These are phyloP conservation scores for Hanseniaspora vineae DNA, from an alignment of 805 yeast genomes.

Conservation along the genomic window DNA sequence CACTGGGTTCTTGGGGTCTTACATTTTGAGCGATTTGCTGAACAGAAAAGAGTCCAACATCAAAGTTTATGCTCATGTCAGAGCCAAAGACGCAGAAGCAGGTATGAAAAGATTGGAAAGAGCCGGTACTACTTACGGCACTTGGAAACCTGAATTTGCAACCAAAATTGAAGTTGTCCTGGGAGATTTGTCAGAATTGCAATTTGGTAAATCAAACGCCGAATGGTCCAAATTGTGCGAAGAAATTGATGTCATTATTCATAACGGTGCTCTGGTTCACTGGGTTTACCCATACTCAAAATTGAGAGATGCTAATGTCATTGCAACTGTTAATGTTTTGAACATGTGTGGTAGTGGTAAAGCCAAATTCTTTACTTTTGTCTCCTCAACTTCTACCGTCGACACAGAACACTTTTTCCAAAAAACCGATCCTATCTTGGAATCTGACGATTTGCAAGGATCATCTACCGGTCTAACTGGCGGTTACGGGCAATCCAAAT, in stretches of 20 bases:
- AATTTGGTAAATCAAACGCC: slow-evolving; percentile 51
- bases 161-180: slow-evolving; percentile 54
- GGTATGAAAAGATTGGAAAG: slow-evolving; percentile 68
- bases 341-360: slow-evolving; percentile 55
- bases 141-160: slow-evolving; percentile 41
- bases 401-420: slow-evolving; percentile 74
- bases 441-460: slow-evolving; percentile 72
- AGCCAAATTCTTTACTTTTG: slow-evolving; percentile 78
- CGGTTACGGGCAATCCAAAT: slow-evolving; percentile 96
- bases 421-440: slow-evolving; percentile 67
- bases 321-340: slow-evolving; percentile 76
- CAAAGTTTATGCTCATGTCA: slow-evolving; percentile 75
- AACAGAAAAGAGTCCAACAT: slow-evolving; percentile 38
- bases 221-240: slow-evolving; percentile 48
- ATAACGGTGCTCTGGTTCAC: slow-evolving; percentile 96
- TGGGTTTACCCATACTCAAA: slow-evolving; percentile 95
- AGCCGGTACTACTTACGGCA: slow-evolving; percentile 72
- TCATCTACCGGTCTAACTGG: slow-evolving; percentile 71
- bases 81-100: slow-evolving; percentile 56
- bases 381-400: slow-evolving; percentile 87
- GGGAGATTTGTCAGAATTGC: slow-evolving; percentile 65
- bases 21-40: slow-evolving; percentile 66
- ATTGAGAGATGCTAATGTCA: slow-evolving; percentile 84
- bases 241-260: slow-evolving; percentile 70
- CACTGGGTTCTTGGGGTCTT: slow-evolving; percentile 94